Evolutionary conservation across 164 flowering plant species (phyloP), one percentile per base, ranked within the genome.

Genomic region (Vitis amurensis): DNA sequence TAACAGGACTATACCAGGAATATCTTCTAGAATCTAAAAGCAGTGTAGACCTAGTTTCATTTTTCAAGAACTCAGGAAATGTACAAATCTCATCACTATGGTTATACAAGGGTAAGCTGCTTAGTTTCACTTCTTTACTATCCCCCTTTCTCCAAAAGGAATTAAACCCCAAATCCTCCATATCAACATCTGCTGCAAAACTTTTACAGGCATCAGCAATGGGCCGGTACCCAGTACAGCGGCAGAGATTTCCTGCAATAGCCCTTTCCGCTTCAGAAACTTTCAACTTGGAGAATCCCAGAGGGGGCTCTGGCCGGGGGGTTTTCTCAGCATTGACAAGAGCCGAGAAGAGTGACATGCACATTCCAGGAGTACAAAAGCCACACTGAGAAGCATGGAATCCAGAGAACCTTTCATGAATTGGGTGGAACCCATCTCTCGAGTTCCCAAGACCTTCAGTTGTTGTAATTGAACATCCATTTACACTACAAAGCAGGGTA

Each of bases 311-410:
- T 1, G 84, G 78, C 27, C 82, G 68, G n/a, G 80, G 52, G 17
- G 86, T 72, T 72, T 91, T 89, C 11, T 91, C 88, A 55, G 97
- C 91, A 71, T 88, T 87, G 66, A 83, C 78, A 56, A 92, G 87
- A 48, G 95, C 89, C 4, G 93, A 83, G 79, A 81, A 89, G 61
- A 94, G 80, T 9, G 97, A 94, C 70, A 94, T 76, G 71, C 97
- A 94, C 90, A 94, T 88, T 23, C 99, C 99, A 2, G 99, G 99
- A 64, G 97, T 92, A 68, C 97, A 94, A 67, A 85, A 94, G 55
- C 97, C 99, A 73, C 98, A 92, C 70, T 94, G 99, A 73, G 97
- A 89, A 68, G 97, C 97, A 84, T 91, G 97, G 71, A 94, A 94
- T 9, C 97, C 97, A 51, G 97, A 61, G 52, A 94, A 74, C 70